These are phyloP conservation scores for Paramecium sonneborni DNA, from an alignment of 73 alveolate genomes.

Conservation along the genomic window DNA sequence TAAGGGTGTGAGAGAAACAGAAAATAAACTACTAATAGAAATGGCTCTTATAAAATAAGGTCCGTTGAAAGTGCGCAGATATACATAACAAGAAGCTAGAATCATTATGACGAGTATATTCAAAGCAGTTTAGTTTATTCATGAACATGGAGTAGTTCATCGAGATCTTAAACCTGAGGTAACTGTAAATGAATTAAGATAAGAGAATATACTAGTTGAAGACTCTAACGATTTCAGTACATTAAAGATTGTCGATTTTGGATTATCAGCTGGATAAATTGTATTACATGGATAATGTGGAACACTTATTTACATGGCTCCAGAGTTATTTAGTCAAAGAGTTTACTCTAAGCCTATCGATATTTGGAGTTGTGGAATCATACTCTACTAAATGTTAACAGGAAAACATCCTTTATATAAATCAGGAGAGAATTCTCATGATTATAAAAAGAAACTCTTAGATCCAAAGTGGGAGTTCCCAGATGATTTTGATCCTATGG, in stretches of 20 bases:
- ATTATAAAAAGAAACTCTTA: constrained; percentile 61
- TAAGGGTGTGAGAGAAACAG: constrained; percentile 56
- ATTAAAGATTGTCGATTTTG: constrained; percentile 63
- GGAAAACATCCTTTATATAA: constrained; percentile 93
- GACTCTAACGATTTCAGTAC: constrained; percentile 59
- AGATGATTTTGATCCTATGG: constrained; percentile 69
- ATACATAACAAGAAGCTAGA: neutral
- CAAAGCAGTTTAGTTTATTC: constrained; percentile 42
- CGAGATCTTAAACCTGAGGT: constrained; percentile 54
- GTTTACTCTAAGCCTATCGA: constrained; percentile 67
- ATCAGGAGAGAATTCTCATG: constrained; percentile 61
- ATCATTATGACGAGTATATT: constrained; percentile 34
- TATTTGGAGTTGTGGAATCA: constrained; percentile 94
- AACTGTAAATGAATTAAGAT: neutral
- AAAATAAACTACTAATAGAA: constrained; percentile 65
- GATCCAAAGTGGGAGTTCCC: constrained; percentile 64
- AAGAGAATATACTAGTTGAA: constrained; percentile 65
- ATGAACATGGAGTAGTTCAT: constrained; percentile 56
- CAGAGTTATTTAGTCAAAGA: constrained; percentile 51
- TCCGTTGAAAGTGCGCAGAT: neutral
- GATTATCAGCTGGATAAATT: constrained; percentile 43
- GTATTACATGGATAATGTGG: constrained; percentile 63
- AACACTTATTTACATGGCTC: constrained; percentile 68
- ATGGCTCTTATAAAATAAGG: constrained; percentile 2
- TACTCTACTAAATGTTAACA: constrained; percentile 79